Percentiles rank a stretch among this genome's conserved stretches.
phyloP scores from a whole-genome alignment of 208 protist species.

The Leishmania martiniquensis region DNA sequence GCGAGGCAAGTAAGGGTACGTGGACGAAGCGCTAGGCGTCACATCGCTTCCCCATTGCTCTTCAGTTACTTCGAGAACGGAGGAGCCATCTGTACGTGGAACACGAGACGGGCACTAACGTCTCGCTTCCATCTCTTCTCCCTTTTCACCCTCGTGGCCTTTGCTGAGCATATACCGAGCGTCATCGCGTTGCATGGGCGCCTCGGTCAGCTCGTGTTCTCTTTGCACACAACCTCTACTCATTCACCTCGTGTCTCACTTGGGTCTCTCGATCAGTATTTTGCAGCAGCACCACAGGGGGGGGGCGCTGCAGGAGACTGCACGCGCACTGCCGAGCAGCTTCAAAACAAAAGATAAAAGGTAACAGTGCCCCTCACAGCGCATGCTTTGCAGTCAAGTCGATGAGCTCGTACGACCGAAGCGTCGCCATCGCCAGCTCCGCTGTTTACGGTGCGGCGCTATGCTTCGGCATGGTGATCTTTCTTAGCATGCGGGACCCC shows the following conservation, averaged over 20 bases:
- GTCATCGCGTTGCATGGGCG: neutral
- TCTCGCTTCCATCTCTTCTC: neutral
- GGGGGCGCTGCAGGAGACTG: neutral
- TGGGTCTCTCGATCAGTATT: neutral
- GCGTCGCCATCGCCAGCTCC: slow-evolving; percentile 57
- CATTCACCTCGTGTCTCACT: neutral
- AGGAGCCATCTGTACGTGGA: no score
- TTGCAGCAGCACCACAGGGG: neutral
- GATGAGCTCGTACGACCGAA: slow-evolving; percentile 35
- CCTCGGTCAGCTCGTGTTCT: neutral
- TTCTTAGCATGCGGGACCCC: slow-evolving; percentile 24
- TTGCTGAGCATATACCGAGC: neutral
- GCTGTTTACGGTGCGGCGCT: slow-evolving; percentile 52
- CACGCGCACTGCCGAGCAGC: neutral
- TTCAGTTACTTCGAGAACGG: neutral
- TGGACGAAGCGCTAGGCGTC: neutral
- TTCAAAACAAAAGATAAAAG: no score
- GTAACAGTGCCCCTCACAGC: neutral
- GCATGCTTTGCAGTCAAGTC: neutral
- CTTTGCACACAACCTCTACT: neutral
- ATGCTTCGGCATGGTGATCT: slow-evolving; percentile 41
- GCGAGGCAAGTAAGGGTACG: neutral
- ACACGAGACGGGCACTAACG: neutral
- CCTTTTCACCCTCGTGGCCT: neutral
- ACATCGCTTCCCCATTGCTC: no score